Base-by-base conservation (phyloP, 2,329 filamentous ascomycete genomes). In the Triangularia setosa region DNA sequence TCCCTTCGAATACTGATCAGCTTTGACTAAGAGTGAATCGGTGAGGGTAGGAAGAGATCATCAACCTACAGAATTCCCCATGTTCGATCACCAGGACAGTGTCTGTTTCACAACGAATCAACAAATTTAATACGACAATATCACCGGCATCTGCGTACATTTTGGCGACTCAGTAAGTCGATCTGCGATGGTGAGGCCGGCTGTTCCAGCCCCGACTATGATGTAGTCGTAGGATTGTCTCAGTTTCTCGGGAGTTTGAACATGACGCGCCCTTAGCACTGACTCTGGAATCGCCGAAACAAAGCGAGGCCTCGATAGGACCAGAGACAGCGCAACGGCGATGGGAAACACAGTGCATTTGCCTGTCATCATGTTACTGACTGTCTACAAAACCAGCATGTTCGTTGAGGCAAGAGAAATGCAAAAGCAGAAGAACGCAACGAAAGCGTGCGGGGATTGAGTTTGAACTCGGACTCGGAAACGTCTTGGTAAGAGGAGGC, bases 171-270 rank as follows among this genome's bases (percentile, higher is more conserved):
- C 74, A 75, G 27, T 84, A 75, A 7, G 72, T 72, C 56, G 28
- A 24, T 58, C 56, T 24, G 56, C 56, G 24, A 58, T 35, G 1
- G 77, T 78, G n/a, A 85, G 74, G 18, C 83, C 83, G 23, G 81
- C 81, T 12, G 81, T 84, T 8, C 83, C 83, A 33, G 83, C 83
- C 28, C 83, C 83, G 25, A 84, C 73, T 64, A 85, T 70, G 48
- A 84, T 23, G 64, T 69, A 67, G 54, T 67, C 65, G 53, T 78
- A 81, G 1, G 54, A 33, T 23, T 52, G 16, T 33, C 57, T 18
- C 14, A 62, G 9, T 12, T 58, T 18, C 3, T 58, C 28, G 3
- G n/a, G 33, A n/a, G 3, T 40, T 40, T n/a, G 16, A 40, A 40
- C 33, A 40, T 40, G 33, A 3, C 33, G 3, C 33, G 33, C 33